These are phyloP conservation scores for Melastoma candidum DNA, from an alignment of 441 rosid species.

Conservation along the genomic window DNA sequence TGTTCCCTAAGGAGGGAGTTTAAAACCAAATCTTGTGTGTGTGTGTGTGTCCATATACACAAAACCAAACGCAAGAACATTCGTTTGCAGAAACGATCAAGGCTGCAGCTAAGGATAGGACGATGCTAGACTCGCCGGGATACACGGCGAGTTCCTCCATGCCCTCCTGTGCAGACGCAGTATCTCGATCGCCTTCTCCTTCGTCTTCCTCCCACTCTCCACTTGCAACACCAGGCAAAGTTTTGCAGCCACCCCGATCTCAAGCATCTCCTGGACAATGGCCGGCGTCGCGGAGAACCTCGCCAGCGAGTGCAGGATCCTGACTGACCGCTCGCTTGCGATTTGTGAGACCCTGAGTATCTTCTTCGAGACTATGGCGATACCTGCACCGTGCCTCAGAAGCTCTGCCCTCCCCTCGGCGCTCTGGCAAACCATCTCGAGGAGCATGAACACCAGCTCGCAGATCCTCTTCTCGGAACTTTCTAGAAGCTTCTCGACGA, in stretches of 20 bases:
- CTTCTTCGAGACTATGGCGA: conserved; percentile 72
- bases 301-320: conserved; percentile 49
- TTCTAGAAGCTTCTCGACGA: conserved; percentile 60
- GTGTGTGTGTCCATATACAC: too few species aligned
- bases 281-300: conserved; percentile 42
- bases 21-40: too few species aligned
- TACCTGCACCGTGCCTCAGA: conserved; percentile 57
- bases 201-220: conserved; percentile 33
- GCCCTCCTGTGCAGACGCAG: conserved; percentile 53
- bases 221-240: conserved; percentile 64
- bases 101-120: too few species aligned
- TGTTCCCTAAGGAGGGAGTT: too few species aligned
- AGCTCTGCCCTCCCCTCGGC: conserved; percentile 84
- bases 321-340: conserved; percentile 63
- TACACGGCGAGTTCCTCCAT: conserved; percentile 73
- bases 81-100: too few species aligned
- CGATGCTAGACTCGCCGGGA: conserved; percentile 21
- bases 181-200: conserved; percentile 56
- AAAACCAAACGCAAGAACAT: too few species aligned
- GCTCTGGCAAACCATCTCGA: conserved; percentile 49
- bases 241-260: conserved; percentile 69
- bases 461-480: conserved; percentile 34
- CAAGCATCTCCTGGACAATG: conserved; percentile 65
- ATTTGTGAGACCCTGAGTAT: conserved; percentile 69
- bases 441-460: conserved; percentile 51